phyloP scores from a whole-genome alignment of 257 asterid species.

The Solanum peruvianum region DNA sequence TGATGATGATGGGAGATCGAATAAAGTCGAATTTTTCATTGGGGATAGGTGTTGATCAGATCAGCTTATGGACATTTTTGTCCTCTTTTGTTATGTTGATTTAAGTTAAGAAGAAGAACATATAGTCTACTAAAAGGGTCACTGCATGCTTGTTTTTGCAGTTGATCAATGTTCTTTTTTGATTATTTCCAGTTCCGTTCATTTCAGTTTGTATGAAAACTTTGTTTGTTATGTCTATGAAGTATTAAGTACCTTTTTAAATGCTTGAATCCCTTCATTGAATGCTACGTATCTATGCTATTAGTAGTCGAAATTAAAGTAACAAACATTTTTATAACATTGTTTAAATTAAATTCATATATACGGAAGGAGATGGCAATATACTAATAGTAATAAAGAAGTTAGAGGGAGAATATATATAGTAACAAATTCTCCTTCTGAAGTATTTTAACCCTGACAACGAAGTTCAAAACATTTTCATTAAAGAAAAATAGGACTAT shows the following conservation, averaged over 20 bases:
- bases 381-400: neutral
- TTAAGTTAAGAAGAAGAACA: neutral
- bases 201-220: neutral
- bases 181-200: neutral
- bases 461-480: neutral
- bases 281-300: neutral
- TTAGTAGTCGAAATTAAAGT: neutral
- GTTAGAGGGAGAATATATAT: neutral
- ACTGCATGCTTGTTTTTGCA: neutral
- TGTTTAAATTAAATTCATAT: neutral
- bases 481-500: neutral
- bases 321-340: too few species aligned
- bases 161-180: neutral
- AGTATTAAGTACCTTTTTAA: too few species aligned
- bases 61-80: neutral
- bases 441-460: neutral
- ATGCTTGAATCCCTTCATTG: neutral
- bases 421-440: too few species aligned
- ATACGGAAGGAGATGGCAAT: neutral
- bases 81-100: neutral
- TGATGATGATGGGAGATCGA: neutral
- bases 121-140: neutral
- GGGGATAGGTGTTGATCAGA: neutral
- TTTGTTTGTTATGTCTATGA: neutral
- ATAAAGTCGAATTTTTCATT: neutral